Evolutionary conservation across 1,284 basidiomycete species (phyloP), one percentile per base, ranked within the genome.

Genomic region (Cerrena zonata): DNA sequence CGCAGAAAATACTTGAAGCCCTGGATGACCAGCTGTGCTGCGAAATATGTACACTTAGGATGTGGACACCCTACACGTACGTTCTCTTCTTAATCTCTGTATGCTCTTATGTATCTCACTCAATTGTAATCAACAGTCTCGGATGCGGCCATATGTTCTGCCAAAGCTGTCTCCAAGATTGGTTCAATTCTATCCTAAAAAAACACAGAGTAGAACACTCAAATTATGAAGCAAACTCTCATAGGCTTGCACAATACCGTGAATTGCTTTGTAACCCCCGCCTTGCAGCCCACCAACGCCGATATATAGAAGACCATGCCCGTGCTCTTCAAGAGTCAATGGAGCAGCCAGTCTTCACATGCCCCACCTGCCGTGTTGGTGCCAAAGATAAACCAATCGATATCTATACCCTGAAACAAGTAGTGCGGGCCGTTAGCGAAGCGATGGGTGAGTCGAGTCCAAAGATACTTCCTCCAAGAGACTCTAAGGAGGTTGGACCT

Each of bases 111-210:
- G 41, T 46, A 41, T 47, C 40, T 45, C 43, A 45, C 42, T 5
- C 40, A 13, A 18, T 41, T 51, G 37, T 50, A 52, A 51, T 55
- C 30, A 26, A 42, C 24, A 85, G 82, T 21, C 71, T 87, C 25
- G 65, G 76, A 3, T 89, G 86, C 50, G 86, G 86, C 4, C 86
- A 89, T 65, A 76, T 77, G 0, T 88, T 83, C 62, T 88, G 86
- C 60, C 67, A 76, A 53, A 62, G 61, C 5, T 89, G 86, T 56
- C 69, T 89, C 5, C 68, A 74, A 43, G 77, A 82, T 58, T 88
- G 86, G 86, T 86, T 89, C 58, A 67, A 65, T 51, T 75, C 76
- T 5, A 74, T 67, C 0, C 73, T 77, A 45, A 66, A 65, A 0
- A 73, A 77, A 52, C 78, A 83, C 57, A 68, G 79, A 57, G 56